Evolutionary conservation across 2,329 filamentous ascomycete species (phyloP), one percentile per base, ranked within the genome.

Genomic region (Meredithiella fracta): DNA sequence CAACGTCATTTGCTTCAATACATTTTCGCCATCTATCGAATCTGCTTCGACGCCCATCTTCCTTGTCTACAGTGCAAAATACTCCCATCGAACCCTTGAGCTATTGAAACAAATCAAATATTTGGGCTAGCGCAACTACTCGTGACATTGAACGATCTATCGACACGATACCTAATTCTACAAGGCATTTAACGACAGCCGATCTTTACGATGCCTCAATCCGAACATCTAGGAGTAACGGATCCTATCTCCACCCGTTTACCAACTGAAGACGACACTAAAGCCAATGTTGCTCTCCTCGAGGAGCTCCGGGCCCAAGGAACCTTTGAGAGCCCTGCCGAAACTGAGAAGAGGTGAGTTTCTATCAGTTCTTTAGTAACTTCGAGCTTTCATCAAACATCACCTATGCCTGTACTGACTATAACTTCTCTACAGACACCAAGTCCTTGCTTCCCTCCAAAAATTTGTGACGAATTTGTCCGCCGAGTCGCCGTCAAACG

Each of bases 261-360:
- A 23, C 92, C 92, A 3, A 92, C 85, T 1, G 77, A 84, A 56
- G 72, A 77, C 38, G 91, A 98, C 67, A 78, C 84, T 57, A 76
- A 83, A 61, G 79, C 85, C 53, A 94, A 87, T 63, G 82, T 88
- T 62, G 75, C 82, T 56, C 77, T 98, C 47, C 78, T 95, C 57
- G 80, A 86, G 56, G 90, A 96, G 69, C 72, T 98, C 59, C 88
- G 88, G 67, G 76, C 76, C 42, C 86, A 96, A 69, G 91, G 94
- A 69, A 95, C 92, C 54, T 98, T 95, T 64, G 92, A 97, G 69
- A 80, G 79, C 54, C 77, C 81, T 14, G 76, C 86, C 47, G 92
- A 94, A 66, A 94, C 87, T 2, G 78, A 87, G 60, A 88, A 86
- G 67, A 83, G 90, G 86, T 87, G 70, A 59, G 68, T 23, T 1